phyloP scores from a whole-genome alignment of 352 stramenopile species.

The Phytophthora vignae region DNA sequence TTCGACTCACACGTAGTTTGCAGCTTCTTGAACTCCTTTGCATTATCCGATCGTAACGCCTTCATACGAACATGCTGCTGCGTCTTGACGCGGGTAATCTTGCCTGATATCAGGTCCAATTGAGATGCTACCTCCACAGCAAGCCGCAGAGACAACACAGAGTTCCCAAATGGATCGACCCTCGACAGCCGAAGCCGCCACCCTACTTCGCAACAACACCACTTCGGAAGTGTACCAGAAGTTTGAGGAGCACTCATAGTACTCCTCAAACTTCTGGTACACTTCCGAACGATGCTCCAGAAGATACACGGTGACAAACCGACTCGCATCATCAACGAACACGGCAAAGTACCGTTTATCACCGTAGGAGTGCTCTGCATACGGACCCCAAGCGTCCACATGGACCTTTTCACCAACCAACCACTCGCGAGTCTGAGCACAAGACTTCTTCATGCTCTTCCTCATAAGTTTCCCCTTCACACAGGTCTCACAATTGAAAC shows the following conservation, averaged over 20 bases:
- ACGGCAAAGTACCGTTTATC: slow-evolving; percentile 3
- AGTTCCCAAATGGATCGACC: too few relatives aligned
- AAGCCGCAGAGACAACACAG: too few relatives aligned
- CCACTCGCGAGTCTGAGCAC: slow-evolving; percentile 3
- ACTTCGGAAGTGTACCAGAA: too few relatives aligned
- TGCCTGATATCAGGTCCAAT: too few relatives aligned
- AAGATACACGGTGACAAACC: slow-evolving; percentile 18
- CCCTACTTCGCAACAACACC: too few relatives aligned
- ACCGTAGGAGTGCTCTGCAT: background rate
- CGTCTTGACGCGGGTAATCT: slow-evolving; percentile 11
- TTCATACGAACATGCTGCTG: slow-evolving; percentile 30
- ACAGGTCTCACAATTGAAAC: slow-evolving; percentile 11
- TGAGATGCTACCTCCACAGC: too few relatives aligned
- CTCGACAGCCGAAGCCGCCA: too few relatives aligned
- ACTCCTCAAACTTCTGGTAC: slow-evolving; percentile 27
- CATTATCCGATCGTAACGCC: slow-evolving; percentile 5
- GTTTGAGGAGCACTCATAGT: too few relatives aligned
- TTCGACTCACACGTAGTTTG: slow-evolving; percentile 5
- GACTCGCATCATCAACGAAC: slow-evolving; percentile 27
- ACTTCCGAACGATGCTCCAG: slow-evolving; percentile 25
- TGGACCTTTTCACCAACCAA: slow-evolving; percentile 9
- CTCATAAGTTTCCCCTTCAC: slow-evolving; percentile 8
- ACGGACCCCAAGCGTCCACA: slow-evolving; percentile 7
- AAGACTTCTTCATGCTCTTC: background rate
- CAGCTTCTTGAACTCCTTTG: slow-evolving; percentile 26